A percentile compares a stretch with the other conserved stretches of the same genome.
Conservation (phyloP, 257 asterid genomes). For the Penstemon davidsonii region DNA sequence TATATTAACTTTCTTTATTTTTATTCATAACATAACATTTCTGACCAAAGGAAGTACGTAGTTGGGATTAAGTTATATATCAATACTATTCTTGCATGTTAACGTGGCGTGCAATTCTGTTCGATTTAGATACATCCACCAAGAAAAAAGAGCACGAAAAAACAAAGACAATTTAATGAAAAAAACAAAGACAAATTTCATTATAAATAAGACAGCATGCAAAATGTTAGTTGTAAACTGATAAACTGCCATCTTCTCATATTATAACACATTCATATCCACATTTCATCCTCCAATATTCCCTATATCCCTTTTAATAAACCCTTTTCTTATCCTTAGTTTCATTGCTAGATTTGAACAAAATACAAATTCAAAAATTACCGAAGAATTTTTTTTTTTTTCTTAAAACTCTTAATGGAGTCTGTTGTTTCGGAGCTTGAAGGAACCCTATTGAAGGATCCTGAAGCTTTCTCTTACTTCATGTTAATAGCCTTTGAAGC, state of each 20-base stretch:
- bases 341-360: not conserved
- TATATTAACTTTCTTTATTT: not conserved
- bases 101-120: slow-evolving; percentile 48
- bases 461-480: slow-evolving; percentile 68
- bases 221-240: slow-evolving; percentile 49
- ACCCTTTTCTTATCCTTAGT: not conserved
- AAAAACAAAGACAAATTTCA: not conserved
- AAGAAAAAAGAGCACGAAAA: slow-evolving; percentile 6
- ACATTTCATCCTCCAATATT: slow-evolving; percentile 54
- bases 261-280: slow-evolving; percentile 54
- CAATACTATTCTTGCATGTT: slow-evolving; percentile 37
- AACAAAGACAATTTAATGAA: not conserved
- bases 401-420: slow-evolving; percentile 29
- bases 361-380: not conserved
- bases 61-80: slow-evolving; percentile 55
- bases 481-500: slow-evolving; percentile 92
- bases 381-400: not conserved
- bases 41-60: slow-evolving; percentile 24
- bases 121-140: slow-evolving; percentile 44
- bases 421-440: slow-evolving; percentile 65
- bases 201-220: slow-evolving; percentile 36
- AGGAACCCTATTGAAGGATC: slow-evolving; percentile 69
- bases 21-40: not conserved
- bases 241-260: slow-evolving; percentile 40
- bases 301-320: slow-evolving; percentile 34